Evolutionary conservation across 2,329 filamentous ascomycete species (phyloP).

Genomic region (Penicillium sp.): DNA sequence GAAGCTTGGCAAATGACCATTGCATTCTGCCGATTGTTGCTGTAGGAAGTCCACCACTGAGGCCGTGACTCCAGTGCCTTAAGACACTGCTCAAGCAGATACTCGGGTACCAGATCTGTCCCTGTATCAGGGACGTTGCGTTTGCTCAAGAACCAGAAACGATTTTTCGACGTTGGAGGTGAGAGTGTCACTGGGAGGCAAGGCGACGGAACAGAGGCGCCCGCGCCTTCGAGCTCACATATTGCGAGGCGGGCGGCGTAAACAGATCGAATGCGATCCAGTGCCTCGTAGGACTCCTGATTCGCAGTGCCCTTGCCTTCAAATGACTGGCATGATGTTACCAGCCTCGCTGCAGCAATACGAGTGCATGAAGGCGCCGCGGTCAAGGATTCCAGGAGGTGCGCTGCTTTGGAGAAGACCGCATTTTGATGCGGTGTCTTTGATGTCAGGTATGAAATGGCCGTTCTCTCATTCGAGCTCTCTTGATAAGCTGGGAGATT

Average conservation of each 20-base stretch:
- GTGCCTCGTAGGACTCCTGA: conserved; percentile 24
- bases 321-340: conserved; percentile 52
- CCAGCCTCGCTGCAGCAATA: conserved; percentile 49
- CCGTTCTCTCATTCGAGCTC: conserved; percentile 20
- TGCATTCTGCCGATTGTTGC: conserved; percentile 58
- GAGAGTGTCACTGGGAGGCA: conserved; percentile 50
- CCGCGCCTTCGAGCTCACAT: conserved; percentile 57
- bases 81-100: conserved; percentile 49
- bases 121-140: conserved; percentile 16
- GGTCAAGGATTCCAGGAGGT: conserved; percentile 44
- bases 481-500: background rate
- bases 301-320: conserved; percentile 24
- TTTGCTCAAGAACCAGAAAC: conserved; percentile 22
- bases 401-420: conserved; percentile 42
- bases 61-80: conserved; percentile 51
- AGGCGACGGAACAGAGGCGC: conserved; percentile 47
- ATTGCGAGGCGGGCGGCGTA: conserved; percentile 61
- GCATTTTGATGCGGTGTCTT: conserved; percentile 27
- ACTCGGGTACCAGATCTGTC: conserved; percentile 16
- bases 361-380: conserved; percentile 50
- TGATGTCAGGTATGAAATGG: conserved; percentile 26
- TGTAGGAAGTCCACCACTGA: conserved; percentile 62
- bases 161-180: conserved; percentile 28
- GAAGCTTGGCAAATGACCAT: conserved; percentile 60
- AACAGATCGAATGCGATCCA: conserved; percentile 50